Evolutionary conservation across 345 rosid genomes (phyloP).

Genomic region (Clausena lansium): DNA sequence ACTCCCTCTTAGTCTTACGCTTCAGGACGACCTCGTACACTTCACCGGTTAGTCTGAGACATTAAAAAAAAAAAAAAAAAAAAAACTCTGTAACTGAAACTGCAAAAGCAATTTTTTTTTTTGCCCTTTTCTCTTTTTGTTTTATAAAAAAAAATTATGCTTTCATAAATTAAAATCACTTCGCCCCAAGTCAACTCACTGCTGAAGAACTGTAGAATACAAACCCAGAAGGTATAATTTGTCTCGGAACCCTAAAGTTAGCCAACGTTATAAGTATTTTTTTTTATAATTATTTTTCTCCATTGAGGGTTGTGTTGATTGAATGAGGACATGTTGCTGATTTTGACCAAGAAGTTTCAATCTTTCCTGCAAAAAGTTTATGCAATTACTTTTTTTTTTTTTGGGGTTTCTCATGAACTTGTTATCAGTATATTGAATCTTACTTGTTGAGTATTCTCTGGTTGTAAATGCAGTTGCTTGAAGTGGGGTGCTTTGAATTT

Average conservation of each 20-base stretch:
- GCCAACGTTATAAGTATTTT: background rate
- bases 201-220: background rate
- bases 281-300: background rate
- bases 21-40: slow-evolving; percentile 5
- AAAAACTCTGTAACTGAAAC: background rate
- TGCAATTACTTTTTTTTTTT: background rate
- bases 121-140: background rate
- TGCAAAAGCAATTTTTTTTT: too few relatives aligned
- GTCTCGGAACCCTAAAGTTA: slow-evolving; percentile 1
- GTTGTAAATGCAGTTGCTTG: background rate
- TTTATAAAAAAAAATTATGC: background rate
- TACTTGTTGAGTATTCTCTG: background rate
- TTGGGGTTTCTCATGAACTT: background rate
- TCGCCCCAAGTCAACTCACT: background rate
- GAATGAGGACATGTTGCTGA: background rate
- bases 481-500: background rate
- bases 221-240: background rate
- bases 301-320: background rate
- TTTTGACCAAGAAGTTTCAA: background rate
- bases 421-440: background rate
- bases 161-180: background rate
- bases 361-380: background rate
- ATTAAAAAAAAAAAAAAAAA: background rate
- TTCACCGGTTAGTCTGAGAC: background rate
- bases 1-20: fast-evolving